Conservation (phyloP, 169 alveolate genomes). For the Perkinsus marinus region DNA sequence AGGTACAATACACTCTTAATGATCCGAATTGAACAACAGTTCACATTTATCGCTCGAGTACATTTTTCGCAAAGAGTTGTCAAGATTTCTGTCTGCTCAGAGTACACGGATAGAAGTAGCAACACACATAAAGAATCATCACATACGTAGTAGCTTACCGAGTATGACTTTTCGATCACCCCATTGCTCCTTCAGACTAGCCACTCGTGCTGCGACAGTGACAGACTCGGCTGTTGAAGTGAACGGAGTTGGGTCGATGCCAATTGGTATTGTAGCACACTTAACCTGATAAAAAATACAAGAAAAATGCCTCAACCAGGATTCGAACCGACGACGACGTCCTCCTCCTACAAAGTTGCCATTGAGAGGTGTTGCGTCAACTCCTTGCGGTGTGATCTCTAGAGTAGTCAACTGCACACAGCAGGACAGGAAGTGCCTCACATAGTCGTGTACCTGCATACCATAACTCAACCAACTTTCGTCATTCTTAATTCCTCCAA, state of each 20-base stretch:
- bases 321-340: neutral
- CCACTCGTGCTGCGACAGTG: neutral
- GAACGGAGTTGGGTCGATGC: constrained; percentile 18
- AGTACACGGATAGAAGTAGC: too few relatives aligned
- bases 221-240: neutral
- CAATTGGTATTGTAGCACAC: constrained; percentile 33
- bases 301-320: neutral
- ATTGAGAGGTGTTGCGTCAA: constrained; percentile 29
- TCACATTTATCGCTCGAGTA: too few relatives aligned
- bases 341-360: constrained; percentile 27
- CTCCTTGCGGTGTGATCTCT: constrained; percentile 1
- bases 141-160: too few relatives aligned
- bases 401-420: neutral
- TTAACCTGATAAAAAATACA: neutral
- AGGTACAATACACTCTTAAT: too few relatives aligned
- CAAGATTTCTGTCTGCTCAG: too few relatives aligned
- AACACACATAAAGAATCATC: too few relatives aligned
- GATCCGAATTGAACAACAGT: too few relatives aligned
- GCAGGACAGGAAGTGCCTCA: constrained; percentile 1
- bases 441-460: constrained; percentile 2
- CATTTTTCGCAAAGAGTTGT: too few relatives aligned
- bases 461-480: too few relatives aligned
- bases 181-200: neutral
- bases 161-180: neutral
- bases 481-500: too few relatives aligned